phyloP scores from a whole-genome alignment of 2,329 filamentous ascomycete genomes.

The Fusarium penzigii region DNA sequence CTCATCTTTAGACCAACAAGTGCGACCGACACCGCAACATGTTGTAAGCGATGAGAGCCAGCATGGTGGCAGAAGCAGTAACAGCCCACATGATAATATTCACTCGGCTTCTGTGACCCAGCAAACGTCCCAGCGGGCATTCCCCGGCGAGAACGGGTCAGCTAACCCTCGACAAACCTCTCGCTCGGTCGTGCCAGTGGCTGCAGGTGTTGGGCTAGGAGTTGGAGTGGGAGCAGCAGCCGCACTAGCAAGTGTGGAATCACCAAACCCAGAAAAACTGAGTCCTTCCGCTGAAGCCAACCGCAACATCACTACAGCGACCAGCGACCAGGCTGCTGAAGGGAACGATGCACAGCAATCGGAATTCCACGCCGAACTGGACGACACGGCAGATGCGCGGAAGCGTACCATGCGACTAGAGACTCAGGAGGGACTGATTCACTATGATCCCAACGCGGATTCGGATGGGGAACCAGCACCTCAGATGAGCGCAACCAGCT shows the following conservation, averaged over 20 bases:
- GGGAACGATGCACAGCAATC: constrained; percentile 8
- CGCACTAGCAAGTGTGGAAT: not conserved
- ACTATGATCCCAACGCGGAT: constrained; percentile 39
- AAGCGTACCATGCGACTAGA: constrained; percentile 45
- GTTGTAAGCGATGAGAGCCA: constrained; percentile 14
- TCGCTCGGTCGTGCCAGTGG: constrained; percentile 3
- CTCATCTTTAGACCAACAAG: constrained; percentile 1
- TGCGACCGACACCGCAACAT: constrained; percentile 7
- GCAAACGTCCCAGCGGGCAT: constrained; percentile 3
- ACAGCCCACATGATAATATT: constrained; percentile 5
- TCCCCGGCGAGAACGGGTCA: constrained; percentile 6
- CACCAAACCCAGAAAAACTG: constrained; percentile 6
- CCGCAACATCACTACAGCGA: constrained; percentile 7
- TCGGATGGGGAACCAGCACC: constrained; percentile 37
- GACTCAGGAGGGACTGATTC: constrained; percentile 57
- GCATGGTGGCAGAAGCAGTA: constrained; percentile 7
- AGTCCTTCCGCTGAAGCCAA: constrained; percentile 15
- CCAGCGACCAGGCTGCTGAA: constrained; percentile 1
- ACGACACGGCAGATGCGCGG: constrained; percentile 45
- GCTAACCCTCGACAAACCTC: constrained; percentile 5
- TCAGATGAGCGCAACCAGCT: constrained; percentile 67
- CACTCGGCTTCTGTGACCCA: constrained; percentile 4
- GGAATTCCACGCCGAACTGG: constrained; percentile 38
- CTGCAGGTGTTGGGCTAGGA: constrained; percentile 3
- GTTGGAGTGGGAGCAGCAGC: constrained; percentile 1